Evolutionary conservation across 176 grass and related monocot genomes (phyloP), one percentile per base, ranked within the genome.

Genomic region (Musa beccarii): DNA sequence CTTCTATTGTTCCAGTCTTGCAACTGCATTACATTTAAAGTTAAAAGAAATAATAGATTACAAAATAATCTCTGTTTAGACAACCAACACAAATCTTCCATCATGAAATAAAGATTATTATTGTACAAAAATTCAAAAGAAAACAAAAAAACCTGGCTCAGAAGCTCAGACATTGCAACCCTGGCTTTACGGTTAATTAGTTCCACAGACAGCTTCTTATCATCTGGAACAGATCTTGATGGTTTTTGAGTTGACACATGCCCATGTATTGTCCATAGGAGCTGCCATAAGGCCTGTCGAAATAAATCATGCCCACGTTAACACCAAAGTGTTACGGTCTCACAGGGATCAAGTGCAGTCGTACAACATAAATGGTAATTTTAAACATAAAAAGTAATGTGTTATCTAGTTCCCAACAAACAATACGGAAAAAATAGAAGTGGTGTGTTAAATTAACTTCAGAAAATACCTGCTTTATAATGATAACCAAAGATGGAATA

Each of bases 1-100:
- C 86, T 87, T 89, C 95, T 81, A 77, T 65, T 94, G 68, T 99
- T 99, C 90, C 88, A 99, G 52, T 99, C 95, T 91, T 99, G 90
- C 81, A 99, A 89, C 95, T 99, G 78, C 19, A 82, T 83, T 86
- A 54, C 56, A 20, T 14, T 34, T 75, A 43, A 25, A 53, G 52
- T 55, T 43, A 1, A 61, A 59, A 49, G 29, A 70, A 53, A 68
- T 51, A 3, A 12, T 28, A 68, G 10, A 15, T 26, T 53, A 54
- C 15, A 2, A 23, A 54, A 29, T 43, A 52, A 72, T 11, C 54
- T 57, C 1, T 17, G 13, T 13, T 11, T 11, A 54, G 20, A 25
- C 8, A 54, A 73, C 50, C 9, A 24, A 53, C 22, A 7, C 8
- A 20, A 14, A 73, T 73, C 12, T 73, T 26, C 71, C 17, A 14